Conservation (phyloP, 192 early-diverging fungal species). For the Coemansia sp. region DNA sequence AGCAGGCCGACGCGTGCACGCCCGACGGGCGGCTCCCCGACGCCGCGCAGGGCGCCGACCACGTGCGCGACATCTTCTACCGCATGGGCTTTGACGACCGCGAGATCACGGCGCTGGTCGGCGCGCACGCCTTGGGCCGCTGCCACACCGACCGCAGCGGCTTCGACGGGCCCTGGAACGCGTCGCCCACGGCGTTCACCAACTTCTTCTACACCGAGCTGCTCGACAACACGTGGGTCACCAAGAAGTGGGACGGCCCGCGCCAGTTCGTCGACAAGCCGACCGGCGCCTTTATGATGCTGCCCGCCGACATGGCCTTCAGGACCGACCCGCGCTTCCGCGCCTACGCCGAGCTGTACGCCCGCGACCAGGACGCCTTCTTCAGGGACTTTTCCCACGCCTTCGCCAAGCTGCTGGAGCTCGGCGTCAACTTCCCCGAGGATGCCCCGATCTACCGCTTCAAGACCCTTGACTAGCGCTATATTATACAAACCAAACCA, state of each 20-base stretch:
- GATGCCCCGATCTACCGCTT: conserved; percentile 71
- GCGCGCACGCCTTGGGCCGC: conserved; percentile 78
- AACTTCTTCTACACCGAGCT: conserved; percentile 89
- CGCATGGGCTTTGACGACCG: conserved; percentile 80
- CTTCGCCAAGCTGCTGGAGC: conserved; percentile 84
- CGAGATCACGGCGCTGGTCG: conserved; percentile 83
- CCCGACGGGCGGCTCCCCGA: conserved; percentile 84
- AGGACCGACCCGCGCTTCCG: conserved; percentile 69
- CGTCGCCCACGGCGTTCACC: conserved; percentile 85
- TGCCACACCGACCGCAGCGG: conserved; percentile 78
- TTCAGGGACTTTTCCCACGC: conserved; percentile 90
- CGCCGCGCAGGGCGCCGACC: conserved; percentile 64
- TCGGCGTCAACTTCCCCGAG: conserved; percentile 76
- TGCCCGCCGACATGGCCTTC: conserved; percentile 73
- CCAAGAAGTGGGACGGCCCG: conserved; percentile 80
- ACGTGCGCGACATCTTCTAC: conserved; percentile 80
- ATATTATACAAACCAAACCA: conserved; percentile 1
- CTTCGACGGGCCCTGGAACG: conserved; percentile 89
- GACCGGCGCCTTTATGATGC: conserved; percentile 67
- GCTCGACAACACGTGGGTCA: conserved; percentile 77
- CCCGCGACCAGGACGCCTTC: conserved; percentile 83
- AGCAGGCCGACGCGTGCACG: conserved; percentile 51
- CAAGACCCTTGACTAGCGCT: conserved; percentile 55
- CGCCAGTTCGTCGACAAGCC: conserved; percentile 89
- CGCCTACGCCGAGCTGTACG: conserved; percentile 83